Conservation (phyloP, 768 basidiomycete species). For the Serendipita sp. region DNA sequence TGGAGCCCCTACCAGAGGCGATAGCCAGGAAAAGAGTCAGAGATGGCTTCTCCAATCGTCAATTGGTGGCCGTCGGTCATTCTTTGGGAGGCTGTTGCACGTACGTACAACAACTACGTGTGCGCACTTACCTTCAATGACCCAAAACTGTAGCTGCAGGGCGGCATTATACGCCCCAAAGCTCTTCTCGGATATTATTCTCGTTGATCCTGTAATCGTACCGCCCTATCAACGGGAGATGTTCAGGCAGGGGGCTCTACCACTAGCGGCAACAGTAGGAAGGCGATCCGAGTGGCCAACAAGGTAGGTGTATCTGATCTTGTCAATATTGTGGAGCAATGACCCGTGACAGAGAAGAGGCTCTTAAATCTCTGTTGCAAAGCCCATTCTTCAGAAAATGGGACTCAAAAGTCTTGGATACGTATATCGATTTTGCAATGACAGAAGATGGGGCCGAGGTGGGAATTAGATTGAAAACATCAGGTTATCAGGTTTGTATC, state of each 20-base stretch:
- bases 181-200: conserved; percentile 52
- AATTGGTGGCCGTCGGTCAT: conserved; percentile 60
- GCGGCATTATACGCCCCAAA: conserved; percentile 46
- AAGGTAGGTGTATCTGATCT: conserved; percentile 23
- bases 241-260: neutral
- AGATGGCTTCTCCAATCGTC: conserved; percentile 35
- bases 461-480: conserved; percentile 45
- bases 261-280: conserved; percentile 30
- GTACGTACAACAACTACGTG: conserved; percentile 25
- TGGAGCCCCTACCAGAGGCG: conserved; percentile 26
- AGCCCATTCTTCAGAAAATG: conserved; percentile 55
- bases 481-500: conserved; percentile 29
- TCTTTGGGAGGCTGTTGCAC: conserved; percentile 69
- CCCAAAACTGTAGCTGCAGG: conserved; percentile 15
- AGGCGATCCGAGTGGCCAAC: conserved; percentile 51
- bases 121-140: neutral
- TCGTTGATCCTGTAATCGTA: conserved; percentile 63
- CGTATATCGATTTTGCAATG: conserved; percentile 46
- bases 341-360: conserved; percentile 35
- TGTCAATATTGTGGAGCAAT: neutral
- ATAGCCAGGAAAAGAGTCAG: conserved; percentile 24
- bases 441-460: conserved; percentile 21
- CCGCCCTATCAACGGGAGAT: conserved; percentile 10
- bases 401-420: conserved; percentile 43
- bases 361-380: conserved; percentile 28